Conservation (phyloP, 2,329 filamentous ascomycete species). For the Diaporthe australafricana region DNA sequence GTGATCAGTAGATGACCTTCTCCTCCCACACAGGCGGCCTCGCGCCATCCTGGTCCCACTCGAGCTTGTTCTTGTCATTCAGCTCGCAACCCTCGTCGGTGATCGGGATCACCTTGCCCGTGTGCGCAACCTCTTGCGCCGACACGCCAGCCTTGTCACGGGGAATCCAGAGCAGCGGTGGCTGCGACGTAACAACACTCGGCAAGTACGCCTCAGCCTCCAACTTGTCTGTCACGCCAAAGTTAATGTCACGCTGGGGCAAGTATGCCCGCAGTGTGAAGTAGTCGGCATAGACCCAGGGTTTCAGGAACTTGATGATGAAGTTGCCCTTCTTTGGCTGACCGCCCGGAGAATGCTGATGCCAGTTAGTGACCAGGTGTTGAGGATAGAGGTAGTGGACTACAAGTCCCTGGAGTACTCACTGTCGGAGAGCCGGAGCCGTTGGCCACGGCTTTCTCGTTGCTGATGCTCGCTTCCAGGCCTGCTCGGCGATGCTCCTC, state of each 20-base stretch:
- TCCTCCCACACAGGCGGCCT: conserved; percentile 51
- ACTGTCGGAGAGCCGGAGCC: conserved; percentile 39
- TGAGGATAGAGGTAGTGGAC: neutral
- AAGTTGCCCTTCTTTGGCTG: conserved; percentile 65
- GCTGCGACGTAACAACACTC: conserved; percentile 71
- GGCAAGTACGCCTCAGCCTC: conserved; percentile 79
- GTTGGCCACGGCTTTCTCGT: conserved; percentile 42
- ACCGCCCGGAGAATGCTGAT: conserved; percentile 29
- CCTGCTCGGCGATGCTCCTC: conserved; percentile 51
- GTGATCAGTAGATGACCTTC: conserved; percentile 48
- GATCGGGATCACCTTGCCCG: conserved; percentile 77
- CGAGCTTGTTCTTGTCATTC: conserved; percentile 71
- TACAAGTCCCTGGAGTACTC: neutral
- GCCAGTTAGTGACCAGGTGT: neutral
- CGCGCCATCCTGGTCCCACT: conserved; percentile 49
- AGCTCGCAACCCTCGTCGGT: conserved; percentile 82
- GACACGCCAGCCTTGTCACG: conserved; percentile 80
- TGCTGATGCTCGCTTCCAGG: conserved; percentile 38
- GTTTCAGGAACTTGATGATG: conserved; percentile 78
- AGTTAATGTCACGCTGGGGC: conserved; percentile 64
- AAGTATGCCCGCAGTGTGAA: conserved; percentile 76
- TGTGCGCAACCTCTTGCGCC: conserved; percentile 81
- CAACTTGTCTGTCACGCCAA: conserved; percentile 70
- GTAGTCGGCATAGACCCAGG: conserved; percentile 82
- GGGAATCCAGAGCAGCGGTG: conserved; percentile 87